Evolutionary conservation across 306 rosid genomes (phyloP).

Genomic region (Casuarina cunninghamiana): DNA sequence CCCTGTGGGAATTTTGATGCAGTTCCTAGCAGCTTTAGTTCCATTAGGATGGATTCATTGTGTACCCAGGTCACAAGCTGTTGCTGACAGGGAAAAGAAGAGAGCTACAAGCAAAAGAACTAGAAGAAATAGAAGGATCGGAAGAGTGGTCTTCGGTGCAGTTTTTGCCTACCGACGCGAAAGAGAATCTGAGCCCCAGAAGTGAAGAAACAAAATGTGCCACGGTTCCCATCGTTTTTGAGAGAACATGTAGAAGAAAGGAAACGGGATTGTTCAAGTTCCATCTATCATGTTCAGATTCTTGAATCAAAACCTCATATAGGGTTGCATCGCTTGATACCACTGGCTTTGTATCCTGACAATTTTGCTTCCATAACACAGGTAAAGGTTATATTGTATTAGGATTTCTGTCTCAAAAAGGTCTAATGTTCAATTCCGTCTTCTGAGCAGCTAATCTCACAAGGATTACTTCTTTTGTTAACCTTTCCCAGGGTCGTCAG

Average conservation of each 20-base stretch:
- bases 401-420: background rate
- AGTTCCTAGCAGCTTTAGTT: slow-evolving; percentile 68
- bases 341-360: background rate
- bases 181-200: slow-evolving; percentile 60
- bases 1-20: slow-evolving; percentile 57
- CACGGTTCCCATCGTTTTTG: background rate
- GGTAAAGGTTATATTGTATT: background rate
- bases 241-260: slow-evolving; percentile 17
- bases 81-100: slow-evolving; percentile 46
- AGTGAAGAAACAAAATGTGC: slow-evolving; percentile 26
- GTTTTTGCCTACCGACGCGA: slow-evolving; percentile 52
- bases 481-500: background rate
- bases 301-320: slow-evolving; percentile 2
- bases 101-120: slow-evolving; percentile 53
- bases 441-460: background rate
- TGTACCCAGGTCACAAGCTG: slow-evolving; percentile 47
- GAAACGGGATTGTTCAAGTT: slow-evolving; percentile 3
- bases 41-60: slow-evolving; percentile 55
- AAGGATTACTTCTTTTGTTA: background rate
- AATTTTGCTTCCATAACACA: background rate
- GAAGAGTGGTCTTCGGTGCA: slow-evolving; percentile 57
- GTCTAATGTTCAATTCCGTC: background rate
- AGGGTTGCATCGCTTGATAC: background rate
- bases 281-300: background rate
- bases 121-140: slow-evolving; percentile 68